Evolutionary conservation across 73 alveolate species (phyloP).

Genomic region (Loxodes magnus): DNA sequence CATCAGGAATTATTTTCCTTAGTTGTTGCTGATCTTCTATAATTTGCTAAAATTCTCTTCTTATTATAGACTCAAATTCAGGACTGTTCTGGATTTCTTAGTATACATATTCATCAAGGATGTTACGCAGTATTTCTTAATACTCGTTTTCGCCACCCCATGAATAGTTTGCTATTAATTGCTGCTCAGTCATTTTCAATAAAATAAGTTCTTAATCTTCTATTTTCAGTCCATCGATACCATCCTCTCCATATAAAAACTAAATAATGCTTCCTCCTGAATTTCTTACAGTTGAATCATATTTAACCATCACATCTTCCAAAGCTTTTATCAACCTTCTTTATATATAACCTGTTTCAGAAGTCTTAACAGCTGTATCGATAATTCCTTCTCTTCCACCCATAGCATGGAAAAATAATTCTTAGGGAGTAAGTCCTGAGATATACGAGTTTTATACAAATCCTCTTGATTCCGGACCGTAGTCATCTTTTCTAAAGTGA

Average conservation of each 20-base stretch:
- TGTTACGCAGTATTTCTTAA: no score
- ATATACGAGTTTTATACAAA: slow-evolving; percentile 96
- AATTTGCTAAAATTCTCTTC: no score
- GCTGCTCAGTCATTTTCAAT: no score
- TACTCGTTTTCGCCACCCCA: no score
- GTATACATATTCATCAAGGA: no score
- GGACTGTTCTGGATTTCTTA: no score
- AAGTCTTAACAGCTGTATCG: slow-evolving; percentile 99
- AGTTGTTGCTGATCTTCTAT: slow-evolving; percentile 8
- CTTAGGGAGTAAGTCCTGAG: slow-evolving; percentile 93
- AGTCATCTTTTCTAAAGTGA: slow-evolving; percentile 98
- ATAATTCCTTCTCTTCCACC: slow-evolving; percentile 99
- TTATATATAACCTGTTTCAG: slow-evolving; percentile 99
- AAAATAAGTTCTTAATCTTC: slow-evolving; percentile 78
- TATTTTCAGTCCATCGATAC: slow-evolving; percentile 92
- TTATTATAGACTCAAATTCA: no score
- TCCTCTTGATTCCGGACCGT: slow-evolving; percentile 99
- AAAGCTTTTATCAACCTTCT: slow-evolving; percentile 97
- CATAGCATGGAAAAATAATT: slow-evolving; percentile 99
- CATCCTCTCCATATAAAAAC: slow-evolving; percentile 99
- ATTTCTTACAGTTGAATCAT: slow-evolving; percentile 99
- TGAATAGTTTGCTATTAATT: no score
- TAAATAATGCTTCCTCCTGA: slow-evolving; percentile 88
- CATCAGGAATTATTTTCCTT: slow-evolving; percentile 51
- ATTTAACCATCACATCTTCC: slow-evolving; percentile 98